Conservation (phyloP, 768 basidiomycete genomes). For the Leucocoprinus leucothites region DNA sequence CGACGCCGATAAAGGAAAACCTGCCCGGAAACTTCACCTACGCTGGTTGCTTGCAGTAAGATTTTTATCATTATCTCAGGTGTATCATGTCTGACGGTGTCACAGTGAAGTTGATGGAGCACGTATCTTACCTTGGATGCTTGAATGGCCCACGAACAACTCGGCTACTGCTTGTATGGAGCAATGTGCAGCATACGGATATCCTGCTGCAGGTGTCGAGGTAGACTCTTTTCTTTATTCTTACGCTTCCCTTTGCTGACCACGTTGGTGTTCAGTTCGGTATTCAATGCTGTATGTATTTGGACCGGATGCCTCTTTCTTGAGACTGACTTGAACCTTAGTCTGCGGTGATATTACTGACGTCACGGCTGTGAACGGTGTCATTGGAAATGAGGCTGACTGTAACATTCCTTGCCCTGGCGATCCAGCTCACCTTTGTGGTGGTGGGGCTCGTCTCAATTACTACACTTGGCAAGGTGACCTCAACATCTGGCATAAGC, state of each 20-base stretch:
- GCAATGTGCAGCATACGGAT: conserved; percentile 72
- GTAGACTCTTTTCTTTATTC: conserved; percentile 18
- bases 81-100: neutral
- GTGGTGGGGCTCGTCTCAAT: conserved; percentile 49
- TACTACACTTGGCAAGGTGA: conserved; percentile 53
- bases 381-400: conserved; percentile 38
- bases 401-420: conserved; percentile 61
- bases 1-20: conserved; percentile 47
- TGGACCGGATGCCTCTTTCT: neutral
- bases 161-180: conserved; percentile 61
- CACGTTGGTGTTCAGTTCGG: conserved; percentile 38
- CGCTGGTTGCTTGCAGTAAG: conserved; percentile 65
- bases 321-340: conserved; percentile 20
- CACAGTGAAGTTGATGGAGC: conserved; percentile 44
- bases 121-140: conserved; percentile 59
- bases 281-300: conserved; percentile 61
- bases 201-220: conserved; percentile 65
- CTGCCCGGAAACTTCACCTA: conserved; percentile 67
- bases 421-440: conserved; percentile 68
- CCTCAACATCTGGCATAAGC: conserved; percentile 63
- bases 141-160: conserved; percentile 58
- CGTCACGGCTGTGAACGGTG: conserved; percentile 37
- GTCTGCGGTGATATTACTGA: conserved; percentile 71
- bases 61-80: neutral
- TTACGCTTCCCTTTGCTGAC: neutral